These are phyloP conservation scores for Podila epicladia DNA, from an alignment of 192 early-diverging fungal species.

Conservation along the genomic window DNA sequence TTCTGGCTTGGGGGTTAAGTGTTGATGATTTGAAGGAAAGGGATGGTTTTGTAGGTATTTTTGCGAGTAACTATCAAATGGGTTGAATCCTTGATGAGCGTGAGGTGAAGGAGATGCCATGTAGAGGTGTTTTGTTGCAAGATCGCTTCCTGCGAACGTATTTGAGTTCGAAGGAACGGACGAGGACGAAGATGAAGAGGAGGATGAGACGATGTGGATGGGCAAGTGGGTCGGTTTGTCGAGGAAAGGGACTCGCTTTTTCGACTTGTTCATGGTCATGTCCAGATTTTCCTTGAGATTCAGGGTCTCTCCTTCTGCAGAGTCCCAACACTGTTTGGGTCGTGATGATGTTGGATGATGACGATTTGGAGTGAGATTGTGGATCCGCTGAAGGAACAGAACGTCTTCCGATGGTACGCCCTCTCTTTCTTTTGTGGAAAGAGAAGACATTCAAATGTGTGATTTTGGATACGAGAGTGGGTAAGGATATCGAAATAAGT, in stretches of 20 bases:
- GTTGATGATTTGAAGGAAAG: neutral
- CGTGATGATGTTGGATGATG: neutral
- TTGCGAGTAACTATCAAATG: neutral
- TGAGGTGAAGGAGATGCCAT: neutral
- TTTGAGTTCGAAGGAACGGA: neutral
- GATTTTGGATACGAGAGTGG: neutral
- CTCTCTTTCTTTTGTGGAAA: too few relatives aligned
- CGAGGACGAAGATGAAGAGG: neutral
- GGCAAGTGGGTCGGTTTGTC: neutral
- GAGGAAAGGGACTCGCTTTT: too few relatives aligned
- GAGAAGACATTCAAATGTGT: too few relatives aligned
- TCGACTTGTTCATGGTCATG: too few relatives aligned
- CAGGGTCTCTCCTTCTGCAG: too few relatives aligned
- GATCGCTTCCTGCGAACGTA: neutral
- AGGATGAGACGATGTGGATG: neutral
- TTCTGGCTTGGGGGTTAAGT: neutral
- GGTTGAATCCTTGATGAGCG: neutral
- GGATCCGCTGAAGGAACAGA: neutral
- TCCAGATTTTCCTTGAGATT: too few relatives aligned
- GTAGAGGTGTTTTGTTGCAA: neutral
- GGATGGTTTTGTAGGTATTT: too few relatives aligned
- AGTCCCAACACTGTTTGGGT: too few relatives aligned
- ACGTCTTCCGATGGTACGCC: neutral
- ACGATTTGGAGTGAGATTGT: neutral
- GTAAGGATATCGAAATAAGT: neutral